Evolutionary conservation across 495 filamentous ascomycete species (phyloP), one percentile per base, ranked within the genome.

Genomic region (Hypoxylon fragiforme): DNA sequence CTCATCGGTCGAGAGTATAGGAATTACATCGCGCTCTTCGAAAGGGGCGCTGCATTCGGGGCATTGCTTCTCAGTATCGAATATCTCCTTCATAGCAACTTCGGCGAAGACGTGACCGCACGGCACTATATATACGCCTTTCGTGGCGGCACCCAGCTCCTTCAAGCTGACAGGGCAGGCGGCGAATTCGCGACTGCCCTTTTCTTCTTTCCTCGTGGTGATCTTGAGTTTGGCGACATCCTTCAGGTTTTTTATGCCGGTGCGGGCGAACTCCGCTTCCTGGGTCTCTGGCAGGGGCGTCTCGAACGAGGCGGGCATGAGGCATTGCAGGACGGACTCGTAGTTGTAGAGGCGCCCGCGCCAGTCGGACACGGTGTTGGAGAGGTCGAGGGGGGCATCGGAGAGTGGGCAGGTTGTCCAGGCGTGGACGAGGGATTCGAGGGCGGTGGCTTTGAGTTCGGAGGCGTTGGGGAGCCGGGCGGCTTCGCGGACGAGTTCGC

Each of bases 101-200:
- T 92, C 90, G 1, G 88, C 83, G 69, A 97, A 97, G 1, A 89
- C 95, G 79, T 97, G 95, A 1, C 94, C 94, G 63, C 94, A 98
- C 0, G 94, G 94, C 12, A 97, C 90, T 4, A 98, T 64, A 68
- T 97, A 98, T 13, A 95, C 90, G 7, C 89, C 76, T 72, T 85
- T 91, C 12, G 87, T 85, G 8, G 77, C 81, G 0, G 91, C 81
- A 1, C 95, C 95, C 39, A 98, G 71, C 67, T 86, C 82, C 70
- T 95, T 95, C 35, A 84, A 80, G n/a, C 89, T 91, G 18, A 97
- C 79, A 1, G 92, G 92, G 65, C 94, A 98, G 14, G 90, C 80
- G 80, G 87, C 92, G 22, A 76, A 72, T 62, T 81, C 75, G n/a
- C 72, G 67, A 28, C 24, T 9, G 34, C 54, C 50, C 64, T 70